These are phyloP conservation scores for Plectosphaerella cucumerina DNA, from an alignment of 2,329 filamentous ascomycete genomes.

Conservation along the genomic window DNA sequence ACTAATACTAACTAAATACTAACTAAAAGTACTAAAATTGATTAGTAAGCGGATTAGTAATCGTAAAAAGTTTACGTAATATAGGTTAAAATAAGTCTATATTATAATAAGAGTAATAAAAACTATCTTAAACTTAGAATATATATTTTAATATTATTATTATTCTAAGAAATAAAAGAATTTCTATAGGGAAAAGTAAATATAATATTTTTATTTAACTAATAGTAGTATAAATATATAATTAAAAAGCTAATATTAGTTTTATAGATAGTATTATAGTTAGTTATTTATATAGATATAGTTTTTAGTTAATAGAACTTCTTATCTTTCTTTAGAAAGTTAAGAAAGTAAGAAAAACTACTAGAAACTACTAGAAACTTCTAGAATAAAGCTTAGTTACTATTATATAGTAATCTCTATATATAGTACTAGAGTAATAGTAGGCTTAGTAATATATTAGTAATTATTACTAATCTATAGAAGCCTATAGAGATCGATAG, in stretches of 20 bases:
- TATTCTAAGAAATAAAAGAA: not conserved
- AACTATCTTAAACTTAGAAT: not conserved
- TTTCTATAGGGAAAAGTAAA: not conserved
- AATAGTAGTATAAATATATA: not conserved
- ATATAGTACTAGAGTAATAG: too few species aligned
- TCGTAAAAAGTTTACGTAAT: not conserved
- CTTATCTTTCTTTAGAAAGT: not conserved
- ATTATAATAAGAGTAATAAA: not conserved
- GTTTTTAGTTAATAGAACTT: constrained; percentile 1
- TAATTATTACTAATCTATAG: too few species aligned
- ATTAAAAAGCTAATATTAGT: too few species aligned
- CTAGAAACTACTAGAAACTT: not conserved
- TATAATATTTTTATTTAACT: not conserved
- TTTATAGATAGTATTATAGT: not conserved
- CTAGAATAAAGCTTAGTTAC: not conserved
- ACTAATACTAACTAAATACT: not conserved
- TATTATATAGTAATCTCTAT: not conserved
- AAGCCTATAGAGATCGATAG: too few species aligned
- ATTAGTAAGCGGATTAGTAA: not conserved
- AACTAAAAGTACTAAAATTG: not conserved
- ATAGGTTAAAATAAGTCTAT: not conserved
- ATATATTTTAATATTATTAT: not conserved
- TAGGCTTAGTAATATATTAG: too few species aligned
- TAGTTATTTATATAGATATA: not conserved
- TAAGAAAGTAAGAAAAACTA: too few species aligned